Evolutionary conservation across 2,329 filamentous ascomycete genomes (phyloP).

Genomic region (Westerdykella sp.): DNA sequence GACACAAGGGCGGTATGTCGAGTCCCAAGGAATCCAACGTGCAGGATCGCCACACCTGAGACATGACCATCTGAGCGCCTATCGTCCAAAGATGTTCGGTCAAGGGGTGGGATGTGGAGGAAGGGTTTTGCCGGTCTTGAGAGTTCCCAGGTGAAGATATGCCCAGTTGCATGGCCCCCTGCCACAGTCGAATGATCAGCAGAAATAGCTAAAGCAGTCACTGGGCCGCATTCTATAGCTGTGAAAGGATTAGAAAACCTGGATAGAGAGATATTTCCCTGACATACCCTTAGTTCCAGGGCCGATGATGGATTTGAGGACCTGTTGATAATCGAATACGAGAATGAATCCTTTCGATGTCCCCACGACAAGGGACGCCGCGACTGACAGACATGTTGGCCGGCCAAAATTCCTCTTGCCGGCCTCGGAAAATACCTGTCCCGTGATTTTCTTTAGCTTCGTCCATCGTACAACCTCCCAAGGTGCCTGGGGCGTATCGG

Average conservation of each 20-base stretch:
- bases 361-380: conserved; percentile 80
- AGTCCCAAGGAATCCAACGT: conserved; percentile 91
- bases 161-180: conserved; percentile 80
- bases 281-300: conserved; percentile 76
- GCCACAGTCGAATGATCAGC: conserved; percentile 91
- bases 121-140: conserved; percentile 77
- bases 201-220: conserved; percentile 83
- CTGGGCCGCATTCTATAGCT: conserved; percentile 84
- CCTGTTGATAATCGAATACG: conserved; percentile 96
- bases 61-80: conserved; percentile 77
- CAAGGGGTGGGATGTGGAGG: conserved; percentile 73
- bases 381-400: conserved; percentile 83
- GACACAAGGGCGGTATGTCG: conserved; percentile 92
- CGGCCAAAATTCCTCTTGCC: conserved; percentile 88
- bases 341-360: conserved; percentile 92
- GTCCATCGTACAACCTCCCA: conserved; percentile 99
- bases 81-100: conserved; percentile 57
- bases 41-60: conserved; percentile 68
- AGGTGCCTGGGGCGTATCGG: conserved; percentile 68
- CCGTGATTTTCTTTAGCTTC: conserved; percentile 79
- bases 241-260: conserved; percentile 26
- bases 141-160: conserved; percentile 97
- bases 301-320: conserved; percentile 86
- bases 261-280: not conserved
- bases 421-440: conserved; percentile 84